Evolutionary conservation across 768 basidiomycete species (phyloP).

Genomic region (Austroboletus eburneus): DNA sequence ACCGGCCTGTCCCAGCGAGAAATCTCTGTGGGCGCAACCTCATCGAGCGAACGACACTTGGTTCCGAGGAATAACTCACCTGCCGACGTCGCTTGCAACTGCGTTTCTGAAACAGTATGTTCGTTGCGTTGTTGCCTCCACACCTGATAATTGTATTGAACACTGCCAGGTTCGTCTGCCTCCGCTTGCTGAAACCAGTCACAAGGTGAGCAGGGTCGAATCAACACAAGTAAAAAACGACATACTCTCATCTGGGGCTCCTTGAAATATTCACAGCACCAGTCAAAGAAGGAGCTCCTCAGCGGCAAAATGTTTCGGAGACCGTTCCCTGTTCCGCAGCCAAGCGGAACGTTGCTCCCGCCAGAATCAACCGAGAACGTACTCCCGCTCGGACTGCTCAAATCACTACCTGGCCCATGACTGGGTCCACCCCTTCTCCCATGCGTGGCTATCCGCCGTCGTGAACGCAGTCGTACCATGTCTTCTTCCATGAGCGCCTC

Average conservation of each 20-base stretch:
- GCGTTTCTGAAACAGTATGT: slow-evolving; percentile 64
- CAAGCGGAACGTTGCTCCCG: slow-evolving; percentile 65
- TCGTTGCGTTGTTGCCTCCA: slow-evolving; percentile 94
- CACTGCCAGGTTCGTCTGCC: slow-evolving; percentile 91
- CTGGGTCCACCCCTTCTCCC: slow-evolving; percentile 40
- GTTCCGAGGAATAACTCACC: slow-evolving; percentile 43
- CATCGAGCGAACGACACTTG: slow-evolving; percentile 15
- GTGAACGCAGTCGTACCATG: slow-evolving; percentile 81
- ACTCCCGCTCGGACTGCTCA: slow-evolving; percentile 70
- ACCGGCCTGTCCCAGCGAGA: slow-evolving; percentile 73
- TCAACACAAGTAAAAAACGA: slow-evolving; percentile 1
- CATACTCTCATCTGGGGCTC: slow-evolving; percentile 98
- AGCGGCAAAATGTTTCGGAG: slow-evolving; percentile 85
- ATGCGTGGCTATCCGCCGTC: slow-evolving; percentile 44
- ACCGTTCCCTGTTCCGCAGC: slow-evolving; percentile 74
- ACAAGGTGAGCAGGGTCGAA: slow-evolving; percentile 8
- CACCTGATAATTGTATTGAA: slow-evolving; percentile 90
- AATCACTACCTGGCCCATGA: slow-evolving; percentile 36
- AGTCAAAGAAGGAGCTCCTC: slow-evolving; percentile 91
- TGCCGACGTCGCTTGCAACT: slow-evolving; percentile 65
- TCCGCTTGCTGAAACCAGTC: slow-evolving; percentile 70
- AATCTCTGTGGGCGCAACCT: slow-evolving; percentile 38
- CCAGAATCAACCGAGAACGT: slow-evolving; percentile 73
- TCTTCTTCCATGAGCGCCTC: slow-evolving; percentile 91
- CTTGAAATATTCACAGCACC: slow-evolving; percentile 96